Evolutionary conservation across 148 eudicot species (phyloP).

Genomic region (Cornus florida): DNA sequence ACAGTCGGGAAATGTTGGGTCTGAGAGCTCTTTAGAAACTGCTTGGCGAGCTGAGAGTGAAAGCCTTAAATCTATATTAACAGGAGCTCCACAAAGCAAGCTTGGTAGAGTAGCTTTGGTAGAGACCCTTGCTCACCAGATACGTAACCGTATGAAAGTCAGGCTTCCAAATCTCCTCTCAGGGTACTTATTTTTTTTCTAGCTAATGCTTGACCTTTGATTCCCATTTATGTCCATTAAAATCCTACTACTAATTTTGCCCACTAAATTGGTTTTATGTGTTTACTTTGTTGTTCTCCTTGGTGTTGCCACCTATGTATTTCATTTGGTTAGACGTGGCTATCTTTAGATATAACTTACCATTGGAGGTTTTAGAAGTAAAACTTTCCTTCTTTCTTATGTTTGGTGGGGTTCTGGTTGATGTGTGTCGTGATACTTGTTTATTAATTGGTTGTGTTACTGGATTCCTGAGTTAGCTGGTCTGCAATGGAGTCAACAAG

Average conservation of each 20-base stretch:
- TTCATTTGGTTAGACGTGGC: not conserved
- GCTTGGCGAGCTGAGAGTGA: constrained; percentile 99
- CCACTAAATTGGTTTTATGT: not conserved
- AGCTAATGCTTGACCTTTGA: constrained; percentile 11
- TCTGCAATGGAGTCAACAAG: not conserved
- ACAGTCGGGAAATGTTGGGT: constrained; percentile 78
- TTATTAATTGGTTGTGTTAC: too few species aligned
- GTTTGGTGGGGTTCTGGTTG: not conserved
- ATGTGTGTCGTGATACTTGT: not conserved
- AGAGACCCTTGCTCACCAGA: constrained; percentile 84
- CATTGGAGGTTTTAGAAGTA: not conserved
- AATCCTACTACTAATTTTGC: not conserved
- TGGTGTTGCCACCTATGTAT: not conserved
- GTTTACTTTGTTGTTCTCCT: not conserved
- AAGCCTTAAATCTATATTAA: constrained; percentile 86
- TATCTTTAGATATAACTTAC: not conserved
- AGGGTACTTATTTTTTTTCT: constrained; percentile 50
- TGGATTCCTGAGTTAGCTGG: not conserved
- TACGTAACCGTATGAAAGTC: constrained; percentile 85
- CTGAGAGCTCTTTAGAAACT: constrained; percentile 88
- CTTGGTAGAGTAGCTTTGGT: constrained; percentile 96
- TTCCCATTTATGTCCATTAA: not conserved
- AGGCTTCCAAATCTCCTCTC: constrained; percentile 92
- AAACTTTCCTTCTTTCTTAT: not conserved
- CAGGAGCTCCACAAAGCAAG: constrained; percentile 90